Conservation (phyloP, 768 basidiomycete species). For the Thelephora ganbajun region DNA sequence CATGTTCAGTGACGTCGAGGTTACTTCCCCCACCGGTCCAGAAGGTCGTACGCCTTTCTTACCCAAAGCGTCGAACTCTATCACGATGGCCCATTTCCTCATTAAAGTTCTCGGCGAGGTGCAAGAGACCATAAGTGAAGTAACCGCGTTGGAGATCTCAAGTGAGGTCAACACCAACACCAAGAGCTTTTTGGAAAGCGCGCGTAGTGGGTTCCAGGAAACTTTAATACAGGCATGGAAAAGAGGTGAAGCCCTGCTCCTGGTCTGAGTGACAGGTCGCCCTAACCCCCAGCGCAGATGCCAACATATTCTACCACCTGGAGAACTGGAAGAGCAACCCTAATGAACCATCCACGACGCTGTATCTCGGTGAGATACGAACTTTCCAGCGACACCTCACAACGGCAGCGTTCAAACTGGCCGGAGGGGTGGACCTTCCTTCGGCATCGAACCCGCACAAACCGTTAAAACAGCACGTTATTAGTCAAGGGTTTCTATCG, state of each 20-base stretch:
- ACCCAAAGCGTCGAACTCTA: slow-evolving; percentile 64
- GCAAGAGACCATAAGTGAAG: slow-evolving; percentile 73
- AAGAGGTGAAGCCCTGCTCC: slow-evolving; percentile 41
- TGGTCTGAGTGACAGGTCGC: not conserved
- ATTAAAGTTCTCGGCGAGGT: slow-evolving; percentile 73
- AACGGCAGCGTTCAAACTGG: slow-evolving; percentile 65
- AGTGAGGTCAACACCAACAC: slow-evolving; percentile 56
- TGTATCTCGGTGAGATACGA: slow-evolving; percentile 66
- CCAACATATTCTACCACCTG: slow-evolving; percentile 66
- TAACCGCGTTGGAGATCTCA: slow-evolving; percentile 68
- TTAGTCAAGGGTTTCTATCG: slow-evolving; percentile 47
- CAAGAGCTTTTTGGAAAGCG: slow-evolving; percentile 64
- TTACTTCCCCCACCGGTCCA: slow-evolving; percentile 33
- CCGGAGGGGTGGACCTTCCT: slow-evolving; percentile 56
- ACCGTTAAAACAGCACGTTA: slow-evolving; percentile 40
- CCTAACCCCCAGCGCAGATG: slow-evolving; percentile 36
- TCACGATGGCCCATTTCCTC: slow-evolving; percentile 74
- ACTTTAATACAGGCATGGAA: slow-evolving; percentile 69
- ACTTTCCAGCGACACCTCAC: slow-evolving; percentile 70
- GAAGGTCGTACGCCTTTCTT: slow-evolving; percentile 26
- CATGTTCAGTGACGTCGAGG: slow-evolving; percentile 62
- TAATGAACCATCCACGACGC: slow-evolving; percentile 49
- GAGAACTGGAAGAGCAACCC: slow-evolving; percentile 74
- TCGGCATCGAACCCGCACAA: slow-evolving; percentile 31
- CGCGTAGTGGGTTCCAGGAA: slow-evolving; percentile 82